Base-by-base conservation (phyloP, 2,329 filamentous ascomycete genomes). In the Penicillium olsonii region DNA sequence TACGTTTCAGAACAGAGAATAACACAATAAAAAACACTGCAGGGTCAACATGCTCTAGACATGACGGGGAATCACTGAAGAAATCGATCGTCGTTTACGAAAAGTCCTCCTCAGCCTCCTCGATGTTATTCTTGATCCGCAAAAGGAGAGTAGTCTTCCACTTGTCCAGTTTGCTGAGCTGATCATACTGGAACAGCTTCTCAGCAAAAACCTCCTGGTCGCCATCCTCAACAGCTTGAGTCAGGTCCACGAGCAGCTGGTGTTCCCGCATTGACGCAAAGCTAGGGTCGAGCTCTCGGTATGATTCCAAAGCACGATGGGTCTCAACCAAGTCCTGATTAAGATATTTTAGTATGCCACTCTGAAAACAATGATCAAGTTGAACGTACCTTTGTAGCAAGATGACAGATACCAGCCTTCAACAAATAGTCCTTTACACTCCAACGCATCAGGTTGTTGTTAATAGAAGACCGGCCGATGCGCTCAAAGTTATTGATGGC, bases 351-450 rank as follows among this genome's bases (percentile, higher is more conserved):
- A 53, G 31, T 31, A 42, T 37, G 18, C 18, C 20, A 27, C 11
- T 11, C 4, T 6, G 1, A 45, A 22, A 5, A 4, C n/a, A 43
- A 7, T 5, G 3, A 24, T 14, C 12, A 3, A 6, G 8, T 38
- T 12, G 7, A 19, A 50, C 62, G 33, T 68, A 76, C 75, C 48
- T 75, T 78, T n/a, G 81, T 80, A 46, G 83, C 84, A 31, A 97
- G 80, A 69, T 95, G 87, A 76, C 92, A 96, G 67, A 97, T 88
- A 26, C 91, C 92, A 1, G 90, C 90, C 76, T 96, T 96, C 65
- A 97, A 81, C 65, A 96, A 86, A 75, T 96, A 96, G 59, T 96
- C 91, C 74, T 96, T 97, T 56, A 97, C 90, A 40, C 84, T 90
- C 83, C 90, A 95, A 68, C 87, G 88, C 88, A 95, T 92, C 50